A percentile compares a stretch with the other conserved stretches of the same genome.
These are phyloP conservation scores for Hemileia vastatrix DNA, from an alignment of 1,284 basidiomycete species.

Conservation along the genomic window DNA sequence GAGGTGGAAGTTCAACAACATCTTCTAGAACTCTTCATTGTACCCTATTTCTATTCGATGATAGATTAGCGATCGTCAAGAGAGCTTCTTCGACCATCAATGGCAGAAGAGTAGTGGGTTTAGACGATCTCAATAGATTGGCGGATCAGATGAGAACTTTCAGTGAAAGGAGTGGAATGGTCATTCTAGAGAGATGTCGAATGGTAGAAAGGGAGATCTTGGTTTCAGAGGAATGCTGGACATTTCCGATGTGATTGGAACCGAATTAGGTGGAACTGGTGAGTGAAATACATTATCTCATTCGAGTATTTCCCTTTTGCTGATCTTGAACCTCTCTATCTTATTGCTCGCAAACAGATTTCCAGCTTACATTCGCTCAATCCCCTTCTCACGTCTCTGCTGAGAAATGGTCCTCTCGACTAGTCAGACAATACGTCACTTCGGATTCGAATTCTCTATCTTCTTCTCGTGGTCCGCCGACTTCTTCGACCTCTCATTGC, in stretches of 20 bases:
- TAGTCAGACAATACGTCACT: conserved; percentile 20
- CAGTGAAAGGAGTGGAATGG: conserved; percentile 47
- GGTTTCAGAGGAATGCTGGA: conserved; percentile 77
- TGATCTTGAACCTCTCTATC: neutral
- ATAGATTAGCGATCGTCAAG: conserved; percentile 85
- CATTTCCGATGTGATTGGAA: conserved; percentile 61
- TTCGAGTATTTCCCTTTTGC: no score
- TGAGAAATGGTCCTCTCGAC: conserved; percentile 18
- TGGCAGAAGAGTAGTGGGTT: conserved; percentile 64
- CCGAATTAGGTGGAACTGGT: no score
- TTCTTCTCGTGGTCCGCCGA: conserved; percentile 15
- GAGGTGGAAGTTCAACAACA: no score
- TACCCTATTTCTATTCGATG: conserved; percentile 87
- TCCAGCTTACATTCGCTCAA: conserved; percentile 29
- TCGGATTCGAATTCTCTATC: conserved; percentile 24
- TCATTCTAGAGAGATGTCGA: conserved; percentile 48
- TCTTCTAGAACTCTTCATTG: conserved; percentile 58
- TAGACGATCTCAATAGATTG: conserved; percentile 72
- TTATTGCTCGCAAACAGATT: conserved; percentile 1
- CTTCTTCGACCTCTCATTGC: neutral
- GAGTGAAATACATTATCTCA: no score
- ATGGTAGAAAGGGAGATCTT: conserved; percentile 64
- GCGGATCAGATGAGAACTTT: conserved; percentile 38
- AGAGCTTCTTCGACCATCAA: conserved; percentile 63
- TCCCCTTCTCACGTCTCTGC: conserved; percentile 22